Evolutionary conservation across 2,329 filamentous ascomycete species (phyloP).

Genomic region (Epichloe glyceriae): DNA sequence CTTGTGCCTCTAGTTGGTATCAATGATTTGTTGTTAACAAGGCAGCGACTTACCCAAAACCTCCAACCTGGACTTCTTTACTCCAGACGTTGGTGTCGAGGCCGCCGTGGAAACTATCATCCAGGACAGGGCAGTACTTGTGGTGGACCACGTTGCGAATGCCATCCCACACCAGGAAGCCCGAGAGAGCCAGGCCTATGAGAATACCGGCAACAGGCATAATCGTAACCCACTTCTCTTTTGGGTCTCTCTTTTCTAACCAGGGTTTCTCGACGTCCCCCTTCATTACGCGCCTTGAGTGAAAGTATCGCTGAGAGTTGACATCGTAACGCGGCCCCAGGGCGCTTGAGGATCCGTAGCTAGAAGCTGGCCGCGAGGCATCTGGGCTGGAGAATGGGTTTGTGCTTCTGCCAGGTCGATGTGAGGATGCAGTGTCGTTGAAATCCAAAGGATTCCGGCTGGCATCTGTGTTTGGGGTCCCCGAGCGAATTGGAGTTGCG

Average conservation of each 20-base stretch:
- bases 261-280: constrained; percentile 66
- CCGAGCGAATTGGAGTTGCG: constrained; percentile 26
- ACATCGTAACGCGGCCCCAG: constrained; percentile 24
- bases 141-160: constrained; percentile 58
- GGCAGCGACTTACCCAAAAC: constrained; percentile 50
- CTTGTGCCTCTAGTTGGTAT: background rate
- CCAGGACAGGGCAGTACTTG: constrained; percentile 56
- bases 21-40: no score
- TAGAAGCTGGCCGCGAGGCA: constrained; percentile 33
- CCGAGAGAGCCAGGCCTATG: constrained; percentile 54
- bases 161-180: constrained; percentile 64
- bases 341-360: constrained; percentile 32
- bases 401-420: constrained; percentile 14
- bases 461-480: constrained; percentile 28
- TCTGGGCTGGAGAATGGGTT: constrained; percentile 36
- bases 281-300: constrained; percentile 59
- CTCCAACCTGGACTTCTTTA: constrained; percentile 62
- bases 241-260: constrained; percentile 58
- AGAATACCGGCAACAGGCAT: constrained; percentile 60
- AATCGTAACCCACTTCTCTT: constrained; percentile 79
- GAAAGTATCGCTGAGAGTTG: constrained; percentile 48
- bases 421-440: constrained; percentile 24
- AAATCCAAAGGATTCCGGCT: constrained; percentile 27
- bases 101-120: constrained; percentile 50
- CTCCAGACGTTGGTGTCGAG: constrained; percentile 53